Evolutionary conservation across 257 asterid genomes (phyloP).

Genomic region (Lycium barbarum): DNA sequence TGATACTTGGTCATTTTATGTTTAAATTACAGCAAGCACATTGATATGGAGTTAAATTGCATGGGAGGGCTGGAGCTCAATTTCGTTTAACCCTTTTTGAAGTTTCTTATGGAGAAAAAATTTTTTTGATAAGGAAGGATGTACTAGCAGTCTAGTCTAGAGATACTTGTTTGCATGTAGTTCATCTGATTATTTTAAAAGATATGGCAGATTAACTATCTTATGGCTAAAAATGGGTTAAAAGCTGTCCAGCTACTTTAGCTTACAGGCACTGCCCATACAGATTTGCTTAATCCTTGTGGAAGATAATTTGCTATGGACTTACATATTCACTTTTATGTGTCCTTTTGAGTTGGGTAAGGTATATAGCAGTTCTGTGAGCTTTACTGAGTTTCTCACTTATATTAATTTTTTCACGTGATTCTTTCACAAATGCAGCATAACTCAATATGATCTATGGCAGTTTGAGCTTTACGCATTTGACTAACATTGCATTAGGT

Average conservation of each 20-base stretch:
- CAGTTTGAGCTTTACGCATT: too few species aligned
- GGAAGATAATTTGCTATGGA: neutral
- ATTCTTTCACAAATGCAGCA: too few species aligned
- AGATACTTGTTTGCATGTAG: neutral
- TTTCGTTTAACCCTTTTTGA: too few species aligned
- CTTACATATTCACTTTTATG: too few species aligned
- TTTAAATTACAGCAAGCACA: neutral
- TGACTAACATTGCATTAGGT: too few species aligned
- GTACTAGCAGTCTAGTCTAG: neutral
- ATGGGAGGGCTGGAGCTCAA: neutral
- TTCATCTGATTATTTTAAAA: constrained; percentile 1
- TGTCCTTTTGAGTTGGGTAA: too few species aligned
- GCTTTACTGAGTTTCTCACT: too few species aligned
- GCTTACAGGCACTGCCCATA: neutral
- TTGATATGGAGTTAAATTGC: constrained; percentile 13
- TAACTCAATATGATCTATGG: too few species aligned
- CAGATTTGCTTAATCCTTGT: neutral
- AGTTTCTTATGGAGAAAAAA: too few species aligned
- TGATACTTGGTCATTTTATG: neutral
- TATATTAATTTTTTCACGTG: too few species aligned
- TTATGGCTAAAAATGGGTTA: neutral
- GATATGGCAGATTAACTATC: neutral
- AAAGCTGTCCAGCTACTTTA: neutral
- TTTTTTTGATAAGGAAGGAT: neutral
- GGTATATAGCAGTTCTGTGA: too few species aligned